phyloP scores from a whole-genome alignment of 306 rosid genomes.

The Alnus glutinosa region DNA sequence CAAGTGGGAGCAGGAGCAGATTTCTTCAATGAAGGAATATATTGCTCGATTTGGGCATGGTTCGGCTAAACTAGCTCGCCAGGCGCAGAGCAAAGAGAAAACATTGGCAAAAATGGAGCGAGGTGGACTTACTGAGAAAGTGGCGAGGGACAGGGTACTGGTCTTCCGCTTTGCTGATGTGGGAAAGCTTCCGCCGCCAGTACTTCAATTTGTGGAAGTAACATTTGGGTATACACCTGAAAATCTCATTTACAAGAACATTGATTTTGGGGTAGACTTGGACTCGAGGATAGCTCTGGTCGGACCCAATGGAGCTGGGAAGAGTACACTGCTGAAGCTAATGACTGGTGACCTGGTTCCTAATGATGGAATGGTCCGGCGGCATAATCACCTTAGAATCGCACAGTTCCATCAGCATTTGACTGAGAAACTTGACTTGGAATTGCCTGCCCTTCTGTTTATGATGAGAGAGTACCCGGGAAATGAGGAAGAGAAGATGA shows the following conservation, averaged over 20 bases:
- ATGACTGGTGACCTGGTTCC: slow-evolving; percentile 93
- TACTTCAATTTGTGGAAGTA: slow-evolving; percentile 94
- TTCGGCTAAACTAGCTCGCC: slow-evolving; percentile 96
- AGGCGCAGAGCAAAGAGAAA: slow-evolving; percentile 98
- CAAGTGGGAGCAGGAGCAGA: slow-evolving; percentile 99
- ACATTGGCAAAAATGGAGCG: slow-evolving; percentile 98
- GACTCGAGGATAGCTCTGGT: slow-evolving; percentile 94
- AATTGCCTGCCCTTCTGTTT: slow-evolving; percentile 73
- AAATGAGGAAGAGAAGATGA: slow-evolving; percentile 93
- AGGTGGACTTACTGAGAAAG: slow-evolving; percentile 95
- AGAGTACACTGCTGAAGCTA: slow-evolving; percentile 94
- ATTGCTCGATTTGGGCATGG: slow-evolving; percentile 99
- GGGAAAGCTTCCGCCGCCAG: slow-evolving; percentile 99
- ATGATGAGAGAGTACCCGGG: slow-evolving; percentile 95
- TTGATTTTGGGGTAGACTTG: slow-evolving; percentile 92
- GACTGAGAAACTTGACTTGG: slow-evolving; percentile 90
- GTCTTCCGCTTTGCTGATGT: slow-evolving; percentile 94
- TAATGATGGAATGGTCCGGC: slow-evolving; percentile 91
- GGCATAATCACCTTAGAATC: slow-evolving; percentile 97
- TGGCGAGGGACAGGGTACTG: slow-evolving; percentile 71
- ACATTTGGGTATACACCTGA: slow-evolving; percentile 93
- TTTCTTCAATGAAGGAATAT: slow-evolving; percentile 89
- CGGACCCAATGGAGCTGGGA: slow-evolving; percentile 99
- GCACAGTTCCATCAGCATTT: slow-evolving; percentile 97
- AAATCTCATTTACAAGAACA: slow-evolving; percentile 79